A percentile compares a stretch with the other conserved stretches of the same genome.
Conservation (phyloP, 2,329 filamentous ascomycete genomes). For the Sporothrix brunneoviolacea region DNA sequence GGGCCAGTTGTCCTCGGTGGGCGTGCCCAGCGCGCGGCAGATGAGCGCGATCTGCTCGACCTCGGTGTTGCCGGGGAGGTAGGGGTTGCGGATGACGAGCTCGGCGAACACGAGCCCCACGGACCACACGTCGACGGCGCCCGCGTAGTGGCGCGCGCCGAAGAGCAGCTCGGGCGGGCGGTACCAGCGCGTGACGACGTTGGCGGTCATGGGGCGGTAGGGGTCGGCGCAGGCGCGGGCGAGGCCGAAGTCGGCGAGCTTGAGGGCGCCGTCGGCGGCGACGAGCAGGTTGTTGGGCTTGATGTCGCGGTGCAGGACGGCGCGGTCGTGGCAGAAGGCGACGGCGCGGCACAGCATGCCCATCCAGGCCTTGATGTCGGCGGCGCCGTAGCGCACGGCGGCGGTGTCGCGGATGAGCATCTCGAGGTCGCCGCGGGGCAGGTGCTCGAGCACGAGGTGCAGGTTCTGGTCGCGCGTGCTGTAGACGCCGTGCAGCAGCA, state of each 20-base stretch:
- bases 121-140: slow-evolving; percentile 90
- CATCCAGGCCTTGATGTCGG: slow-evolving; percentile 98
- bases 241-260: slow-evolving; percentile 95
- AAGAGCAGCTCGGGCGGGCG: slow-evolving; percentile 89
- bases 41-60: slow-evolving; percentile 82
- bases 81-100: slow-evolving; percentile 74
- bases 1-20: slow-evolving; percentile 92
- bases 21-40: slow-evolving; percentile 78
- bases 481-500: slow-evolving; percentile 86
- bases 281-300: slow-evolving; percentile 98
- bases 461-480: slow-evolving; percentile 94
- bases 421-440: slow-evolving; percentile 90
- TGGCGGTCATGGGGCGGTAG: slow-evolving; percentile 79
- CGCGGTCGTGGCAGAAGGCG: slow-evolving; percentile 96
- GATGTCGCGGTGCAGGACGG: slow-evolving; percentile 92
- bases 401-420: slow-evolving; percentile 84
- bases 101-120: slow-evolving; percentile 92
- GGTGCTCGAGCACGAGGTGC: slow-evolving; percentile 88
- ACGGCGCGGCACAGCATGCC: slow-evolving; percentile 89
- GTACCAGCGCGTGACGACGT: slow-evolving; percentile 97
- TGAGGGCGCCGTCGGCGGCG: slow-evolving; percentile 85
- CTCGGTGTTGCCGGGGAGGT: slow-evolving; percentile 77
- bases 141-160: slow-evolving; percentile 80
- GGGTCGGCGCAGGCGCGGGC: slow-evolving; percentile 86
- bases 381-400: slow-evolving; percentile 70